Base-by-base conservation (phyloP, 306 rosid species). In the Corylus heterophylla region DNA sequence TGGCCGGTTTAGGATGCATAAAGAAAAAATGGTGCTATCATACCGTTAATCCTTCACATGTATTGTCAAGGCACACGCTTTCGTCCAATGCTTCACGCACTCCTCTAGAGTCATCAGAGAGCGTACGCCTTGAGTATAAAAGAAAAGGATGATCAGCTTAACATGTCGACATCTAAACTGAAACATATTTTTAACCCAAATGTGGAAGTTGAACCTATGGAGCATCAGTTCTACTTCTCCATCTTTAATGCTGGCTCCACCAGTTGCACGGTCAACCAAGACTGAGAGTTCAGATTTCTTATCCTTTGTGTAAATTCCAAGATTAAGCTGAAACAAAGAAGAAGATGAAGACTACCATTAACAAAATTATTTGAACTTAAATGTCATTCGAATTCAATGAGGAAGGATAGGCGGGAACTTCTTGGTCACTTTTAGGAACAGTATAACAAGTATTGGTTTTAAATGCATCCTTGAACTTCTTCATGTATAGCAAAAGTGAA, bases 191-290 rank as follows among this genome's bases (percentile, higher is more conserved):
- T 17, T 67, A 71, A 75, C 37, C 49, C 50, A 22, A 66, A 80
- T 47, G 10, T 37, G 16, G 50, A 48, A 75, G 27, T 54, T 69
- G 42, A 81, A 92, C 98, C 98, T 94, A 44, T 94, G 98, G 71
- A 94, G 89, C 98, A 94, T 94, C 31, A 94, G 74, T 83, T 94
- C 98, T 71, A 94, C 59, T 81, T 94, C 86, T 56, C 98, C 98
- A 71, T 94, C 97, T 55, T 78, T 54, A 71, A 94, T 88, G 87
- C 97, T 94, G 56, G 92, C 75, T 81, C 92, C 98, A 49, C 98
- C 98, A 1, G 85, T 82, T 77, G 98, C 97, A 51, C 97, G 93
- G 84, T 94, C 98, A 76, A 94, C 97, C 84, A 94, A 81, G 69
- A 94, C 87, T 0, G 98, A 94, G 58, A 94, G 76, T 82, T 94